These are phyloP conservation scores for Cryptococcus amylolentus DNA, from an alignment of 1,284 basidiomycete genomes.

Conservation along the genomic window DNA sequence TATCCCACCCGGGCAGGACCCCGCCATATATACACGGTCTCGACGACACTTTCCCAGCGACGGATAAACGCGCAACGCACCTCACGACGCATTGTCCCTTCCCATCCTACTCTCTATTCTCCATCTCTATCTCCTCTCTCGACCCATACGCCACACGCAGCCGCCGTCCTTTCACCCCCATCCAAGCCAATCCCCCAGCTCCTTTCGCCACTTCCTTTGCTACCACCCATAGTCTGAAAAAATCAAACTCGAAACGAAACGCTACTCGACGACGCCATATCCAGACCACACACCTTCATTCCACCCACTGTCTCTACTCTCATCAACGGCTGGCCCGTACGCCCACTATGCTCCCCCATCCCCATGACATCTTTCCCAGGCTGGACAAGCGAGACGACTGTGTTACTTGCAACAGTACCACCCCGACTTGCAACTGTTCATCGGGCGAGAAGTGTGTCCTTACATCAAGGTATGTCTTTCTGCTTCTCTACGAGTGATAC, in stretches of 20 bases:
- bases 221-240: background rate
- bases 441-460: constrained; percentile 38
- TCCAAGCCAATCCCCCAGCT: background rate
- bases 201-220: background rate
- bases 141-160: background rate
- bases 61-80: background rate
- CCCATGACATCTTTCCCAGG: background rate
- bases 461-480: constrained; percentile 35
- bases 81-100: background rate
- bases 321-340: constrained; percentile 1
- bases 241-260: background rate
- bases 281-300: background rate
- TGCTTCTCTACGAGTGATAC: background rate
- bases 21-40: too few relatives aligned
- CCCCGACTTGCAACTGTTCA: constrained; percentile 41
- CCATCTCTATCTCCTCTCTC: background rate
- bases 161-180: background rate
- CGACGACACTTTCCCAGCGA: too few relatives aligned
- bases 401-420: constrained; percentile 32
- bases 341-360: background rate
- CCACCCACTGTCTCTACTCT: background rate
- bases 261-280: background rate
- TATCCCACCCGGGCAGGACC: too few relatives aligned
- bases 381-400: constrained; percentile 20
- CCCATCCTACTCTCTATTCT: background rate